These are phyloP conservation scores for Isatis tinctoria DNA, from an alignment of 345 rosid species.

Conservation along the genomic window DNA sequence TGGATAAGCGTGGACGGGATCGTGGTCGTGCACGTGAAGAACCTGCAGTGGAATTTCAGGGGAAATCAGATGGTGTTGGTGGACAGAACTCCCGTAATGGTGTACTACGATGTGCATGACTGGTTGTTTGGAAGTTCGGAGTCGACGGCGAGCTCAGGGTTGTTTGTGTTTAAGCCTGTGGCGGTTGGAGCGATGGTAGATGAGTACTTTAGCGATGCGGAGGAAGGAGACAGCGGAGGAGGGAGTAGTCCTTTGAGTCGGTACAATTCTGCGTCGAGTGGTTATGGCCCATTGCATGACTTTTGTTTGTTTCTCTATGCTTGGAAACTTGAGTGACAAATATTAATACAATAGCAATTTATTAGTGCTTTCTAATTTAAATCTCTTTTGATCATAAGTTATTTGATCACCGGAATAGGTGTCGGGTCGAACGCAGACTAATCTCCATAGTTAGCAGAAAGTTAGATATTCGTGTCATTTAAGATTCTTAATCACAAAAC, in stretches of 20 bases:
- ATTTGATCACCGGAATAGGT: background rate
- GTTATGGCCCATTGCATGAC: slow-evolving; percentile 40
- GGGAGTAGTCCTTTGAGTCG: slow-evolving; percentile 64
- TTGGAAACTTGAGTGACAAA: slow-evolving; percentile 66
- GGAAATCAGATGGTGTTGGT: slow-evolving; percentile 89
- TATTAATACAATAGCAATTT: background rate
- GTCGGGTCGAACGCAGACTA: background rate
- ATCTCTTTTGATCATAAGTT: background rate
- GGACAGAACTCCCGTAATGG: slow-evolving; percentile 67
- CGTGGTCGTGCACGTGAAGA: slow-evolving; percentile 68
- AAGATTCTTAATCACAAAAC: background rate
- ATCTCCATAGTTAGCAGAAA: background rate
- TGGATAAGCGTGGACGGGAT: slow-evolving; percentile 92
- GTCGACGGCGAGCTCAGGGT: slow-evolving; percentile 54
- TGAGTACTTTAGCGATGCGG: slow-evolving; percentile 46
- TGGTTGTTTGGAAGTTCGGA: slow-evolving; percentile 76
- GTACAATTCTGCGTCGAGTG: slow-evolving; percentile 49
- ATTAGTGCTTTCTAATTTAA: background rate
- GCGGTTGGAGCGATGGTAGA: slow-evolving; percentile 40
- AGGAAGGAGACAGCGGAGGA: slow-evolving; percentile 57
- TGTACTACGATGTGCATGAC: slow-evolving; percentile 91
- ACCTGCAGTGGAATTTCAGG: slow-evolving; percentile 92
- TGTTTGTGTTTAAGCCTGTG: slow-evolving; percentile 86
- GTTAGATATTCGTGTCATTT: background rate
- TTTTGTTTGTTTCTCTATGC: slow-evolving; percentile 86